These are phyloP conservation scores for Nemania sp. DNA, from an alignment of 2,329 filamentous ascomycete genomes.

Conservation along the genomic window DNA sequence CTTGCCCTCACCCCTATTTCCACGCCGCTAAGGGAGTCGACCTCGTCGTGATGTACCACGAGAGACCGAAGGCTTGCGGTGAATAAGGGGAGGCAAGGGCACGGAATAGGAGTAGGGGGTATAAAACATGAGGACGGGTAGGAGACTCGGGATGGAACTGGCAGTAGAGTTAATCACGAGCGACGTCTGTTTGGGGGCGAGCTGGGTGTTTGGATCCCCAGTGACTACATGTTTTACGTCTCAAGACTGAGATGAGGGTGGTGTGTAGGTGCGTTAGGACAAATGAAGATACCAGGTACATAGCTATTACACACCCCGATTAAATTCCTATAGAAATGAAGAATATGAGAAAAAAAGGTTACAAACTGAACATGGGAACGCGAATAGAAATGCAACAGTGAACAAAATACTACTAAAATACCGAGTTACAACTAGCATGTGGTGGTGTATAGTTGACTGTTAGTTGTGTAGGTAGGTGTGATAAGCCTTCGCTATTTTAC, in stretches of 20 bases:
- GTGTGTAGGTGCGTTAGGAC: too few species aligned
- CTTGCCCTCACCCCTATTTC: slow-evolving; percentile 39
- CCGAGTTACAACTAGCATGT: too few species aligned
- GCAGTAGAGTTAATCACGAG: too few species aligned
- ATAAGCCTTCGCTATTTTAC: too few species aligned
- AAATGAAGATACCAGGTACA: too few species aligned
- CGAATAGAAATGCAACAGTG: too few species aligned
- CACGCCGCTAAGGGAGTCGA: slow-evolving; percentile 39
- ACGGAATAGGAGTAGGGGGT: not conserved
- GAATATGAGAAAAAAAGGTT: not conserved
- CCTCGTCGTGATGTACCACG: not conserved
- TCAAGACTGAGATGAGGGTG: not conserved
- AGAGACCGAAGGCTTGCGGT: not conserved
- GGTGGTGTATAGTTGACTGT: too few species aligned
- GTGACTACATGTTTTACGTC: not conserved
- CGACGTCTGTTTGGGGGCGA: too few species aligned
- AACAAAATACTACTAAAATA: too few species aligned
- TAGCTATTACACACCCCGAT: too few species aligned
- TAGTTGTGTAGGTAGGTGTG: too few species aligned
- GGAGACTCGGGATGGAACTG: not conserved
- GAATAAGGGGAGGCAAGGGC: not conserved
- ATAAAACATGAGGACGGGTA: not conserved
- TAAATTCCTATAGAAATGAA: too few species aligned
- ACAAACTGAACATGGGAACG: not conserved
- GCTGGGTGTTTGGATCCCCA: not conserved